A percentile compares a stretch with the other conserved stretches of the same genome.
phyloP scores from a whole-genome alignment of 371 early-diverging fungal species.

The Nosema granulosis region DNA sequence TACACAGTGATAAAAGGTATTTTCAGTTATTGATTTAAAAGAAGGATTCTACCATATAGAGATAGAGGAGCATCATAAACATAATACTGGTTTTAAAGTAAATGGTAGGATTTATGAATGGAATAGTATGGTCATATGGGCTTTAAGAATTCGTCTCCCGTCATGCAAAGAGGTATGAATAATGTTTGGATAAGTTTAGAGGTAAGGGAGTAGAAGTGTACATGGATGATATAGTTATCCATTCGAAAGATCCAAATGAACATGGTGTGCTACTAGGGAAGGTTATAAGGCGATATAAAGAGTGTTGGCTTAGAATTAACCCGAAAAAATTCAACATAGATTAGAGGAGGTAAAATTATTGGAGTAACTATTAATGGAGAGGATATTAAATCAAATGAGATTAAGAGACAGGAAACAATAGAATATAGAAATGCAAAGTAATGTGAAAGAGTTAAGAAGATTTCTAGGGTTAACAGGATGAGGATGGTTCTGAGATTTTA shows the following conservation, averaged over 20 bases:
- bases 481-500: constrained; percentile 18
- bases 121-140: constrained; percentile 39
- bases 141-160: constrained; percentile 46
- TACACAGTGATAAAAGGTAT: constrained; percentile 6
- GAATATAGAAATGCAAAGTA: constrained; percentile 19
- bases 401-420: constrained; percentile 27
- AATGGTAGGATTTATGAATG: constrained; percentile 41
- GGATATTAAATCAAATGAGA: constrained; percentile 11
- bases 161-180: constrained; percentile 53
- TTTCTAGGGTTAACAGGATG: constrained; percentile 24
- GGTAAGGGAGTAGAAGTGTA: constrained; percentile 36
- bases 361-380: too few relatives aligned
- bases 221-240: too few relatives aligned
- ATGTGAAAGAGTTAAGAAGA: not conserved
- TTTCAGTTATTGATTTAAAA: constrained; percentile 49
- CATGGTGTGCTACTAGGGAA: too few relatives aligned
- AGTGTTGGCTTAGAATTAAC: not conserved
- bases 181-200: constrained; percentile 33
- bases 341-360: constrained; percentile 33
- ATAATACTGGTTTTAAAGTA: constrained; percentile 49
- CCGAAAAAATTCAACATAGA: not conserved
- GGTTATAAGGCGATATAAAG: constrained; percentile 6
- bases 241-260: too few relatives aligned
- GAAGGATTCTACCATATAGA: constrained; percentile 51
- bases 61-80: constrained; percentile 22